Percentiles rank a stretch among this genome's conserved stretches.
phyloP scores from a whole-genome alignment of 176 grass and related monocot genomes.

The Poa pratensis region DNA sequence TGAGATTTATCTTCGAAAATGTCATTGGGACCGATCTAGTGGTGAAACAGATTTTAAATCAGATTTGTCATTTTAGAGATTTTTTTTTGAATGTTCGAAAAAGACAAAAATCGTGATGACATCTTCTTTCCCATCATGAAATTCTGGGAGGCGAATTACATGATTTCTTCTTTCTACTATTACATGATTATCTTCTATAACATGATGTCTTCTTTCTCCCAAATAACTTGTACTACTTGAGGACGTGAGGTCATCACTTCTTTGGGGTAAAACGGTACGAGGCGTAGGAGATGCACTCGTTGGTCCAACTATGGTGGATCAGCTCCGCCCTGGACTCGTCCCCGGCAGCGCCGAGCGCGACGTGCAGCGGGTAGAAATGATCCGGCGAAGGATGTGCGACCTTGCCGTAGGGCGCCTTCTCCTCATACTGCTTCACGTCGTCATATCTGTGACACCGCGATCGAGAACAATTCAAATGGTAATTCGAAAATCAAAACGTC shows the following conservation, averaged over 20 bases:
- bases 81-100: too few relatives aligned
- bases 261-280: conserved; percentile 66
- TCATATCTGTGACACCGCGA: conserved; percentile 48
- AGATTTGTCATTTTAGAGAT: too few relatives aligned
- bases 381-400: conserved; percentile 84
- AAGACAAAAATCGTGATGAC: too few relatives aligned
- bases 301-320: conserved; percentile 72
- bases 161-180: too few relatives aligned
- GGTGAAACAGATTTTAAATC: too few relatives aligned
- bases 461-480: too few relatives aligned
- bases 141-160: too few relatives aligned
- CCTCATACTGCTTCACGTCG: conserved; percentile 64
- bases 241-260: background rate
- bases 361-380: conserved; percentile 85
- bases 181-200: too few relatives aligned
- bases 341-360: conserved; percentile 86
- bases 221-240: background rate
- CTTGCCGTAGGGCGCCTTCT: conserved; percentile 63
- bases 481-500: background rate
- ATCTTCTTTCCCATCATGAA: too few relatives aligned
- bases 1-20: too few relatives aligned
- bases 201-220: too few relatives aligned
- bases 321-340: conserved; percentile 59
- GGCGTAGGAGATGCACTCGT: conserved; percentile 55
- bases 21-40: too few relatives aligned